phyloP scores from a whole-genome alignment of 768 basidiomycete species.

The Mycena maculata region DNA sequence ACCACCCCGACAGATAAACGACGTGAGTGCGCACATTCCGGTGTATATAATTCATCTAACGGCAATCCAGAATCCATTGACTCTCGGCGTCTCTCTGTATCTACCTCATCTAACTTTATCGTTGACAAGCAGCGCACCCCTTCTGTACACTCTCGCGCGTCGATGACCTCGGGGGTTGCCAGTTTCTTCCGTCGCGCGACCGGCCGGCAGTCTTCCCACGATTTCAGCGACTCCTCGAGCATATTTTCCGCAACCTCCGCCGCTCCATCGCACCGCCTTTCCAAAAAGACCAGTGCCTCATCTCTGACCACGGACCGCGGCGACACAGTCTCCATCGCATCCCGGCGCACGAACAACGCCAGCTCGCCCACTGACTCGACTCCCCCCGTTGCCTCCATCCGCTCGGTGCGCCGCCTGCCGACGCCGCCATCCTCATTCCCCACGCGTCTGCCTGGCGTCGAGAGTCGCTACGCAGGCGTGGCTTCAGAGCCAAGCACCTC shows the following conservation, averaged over 20 bases:
- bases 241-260: conserved; percentile 41
- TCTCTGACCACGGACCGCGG: conserved; percentile 60
- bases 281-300: conserved; percentile 62
- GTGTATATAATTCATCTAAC: conserved; percentile 15
- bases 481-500: conserved; percentile 47
- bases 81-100: conserved; percentile 56
- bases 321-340: conserved; percentile 57
- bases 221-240: conserved; percentile 63
- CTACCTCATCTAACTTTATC: conserved; percentile 48
- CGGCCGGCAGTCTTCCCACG: conserved; percentile 53
- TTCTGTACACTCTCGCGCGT: conserved; percentile 65
- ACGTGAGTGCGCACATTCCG: conserved; percentile 43
- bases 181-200: conserved; percentile 65
- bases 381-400: conserved; percentile 56
- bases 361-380: conserved; percentile 43
- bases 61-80: conserved; percentile 42
- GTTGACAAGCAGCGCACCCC: conserved; percentile 53
- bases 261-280: conserved; percentile 41
- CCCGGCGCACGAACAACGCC: conserved; percentile 51
- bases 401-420: conserved; percentile 58
- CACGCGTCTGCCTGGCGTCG: conserved; percentile 49
- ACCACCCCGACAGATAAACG: conserved; percentile 43
- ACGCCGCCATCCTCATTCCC: conserved; percentile 73
- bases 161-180: conserved; percentile 62
- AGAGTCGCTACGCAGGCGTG: conserved; percentile 51